Percentiles rank a stretch among this genome's conserved stretches.
phyloP scores from a whole-genome alignment of 2,329 filamentous ascomycete species.

The Phaeosphaeriaceae sp. region DNA sequence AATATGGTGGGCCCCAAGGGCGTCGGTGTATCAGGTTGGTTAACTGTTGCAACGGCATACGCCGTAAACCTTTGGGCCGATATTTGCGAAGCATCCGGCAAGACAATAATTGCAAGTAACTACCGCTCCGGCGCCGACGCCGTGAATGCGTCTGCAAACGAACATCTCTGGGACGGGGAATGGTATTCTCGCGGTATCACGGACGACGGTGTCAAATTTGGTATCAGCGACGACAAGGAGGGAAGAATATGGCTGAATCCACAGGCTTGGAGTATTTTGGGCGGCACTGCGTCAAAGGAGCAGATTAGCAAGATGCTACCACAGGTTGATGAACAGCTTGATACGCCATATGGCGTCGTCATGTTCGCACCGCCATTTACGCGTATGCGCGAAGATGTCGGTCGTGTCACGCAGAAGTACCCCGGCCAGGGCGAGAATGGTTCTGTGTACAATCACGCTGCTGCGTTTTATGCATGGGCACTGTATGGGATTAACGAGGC shows the following conservation, averaged over 20 bases:
- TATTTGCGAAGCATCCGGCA: conserved; percentile 57
- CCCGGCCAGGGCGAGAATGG: conserved; percentile 65
- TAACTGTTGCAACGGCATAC: conserved; percentile 62
- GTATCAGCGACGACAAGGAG: conserved; percentile 58
- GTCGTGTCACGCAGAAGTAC: conserved; percentile 65
- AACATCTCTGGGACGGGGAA: conserved; percentile 62
- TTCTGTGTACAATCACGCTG: conserved; percentile 65
- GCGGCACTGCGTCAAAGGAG: conserved; percentile 56
- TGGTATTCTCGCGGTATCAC: conserved; percentile 66
- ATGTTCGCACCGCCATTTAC: conserved; percentile 64
- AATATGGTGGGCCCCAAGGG: conserved; percentile 68
- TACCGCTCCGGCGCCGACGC: conserved; percentile 55
- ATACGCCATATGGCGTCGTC: conserved; percentile 60
- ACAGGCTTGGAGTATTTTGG: conserved; percentile 62
- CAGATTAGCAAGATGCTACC: conserved; percentile 56
- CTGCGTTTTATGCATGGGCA: conserved; percentile 61
- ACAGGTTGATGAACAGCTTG: conserved; percentile 59
- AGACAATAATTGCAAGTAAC: conserved; percentile 50
- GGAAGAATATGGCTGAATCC: conserved; percentile 66
- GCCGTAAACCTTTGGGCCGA: conserved; percentile 61
- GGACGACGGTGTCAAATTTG: conserved; percentile 61
- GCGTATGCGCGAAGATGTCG: conserved; percentile 64
- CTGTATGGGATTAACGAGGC: conserved; percentile 59
- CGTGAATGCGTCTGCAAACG: conserved; percentile 60
- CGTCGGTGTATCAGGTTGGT: conserved; percentile 64